A percentile compares a stretch with the other conserved stretches of the same genome.
These are phyloP conservation scores for Hemisphaericaspora lyxosophila DNA, from an alignment of 1,139 yeast species.

Conservation along the genomic window DNA sequence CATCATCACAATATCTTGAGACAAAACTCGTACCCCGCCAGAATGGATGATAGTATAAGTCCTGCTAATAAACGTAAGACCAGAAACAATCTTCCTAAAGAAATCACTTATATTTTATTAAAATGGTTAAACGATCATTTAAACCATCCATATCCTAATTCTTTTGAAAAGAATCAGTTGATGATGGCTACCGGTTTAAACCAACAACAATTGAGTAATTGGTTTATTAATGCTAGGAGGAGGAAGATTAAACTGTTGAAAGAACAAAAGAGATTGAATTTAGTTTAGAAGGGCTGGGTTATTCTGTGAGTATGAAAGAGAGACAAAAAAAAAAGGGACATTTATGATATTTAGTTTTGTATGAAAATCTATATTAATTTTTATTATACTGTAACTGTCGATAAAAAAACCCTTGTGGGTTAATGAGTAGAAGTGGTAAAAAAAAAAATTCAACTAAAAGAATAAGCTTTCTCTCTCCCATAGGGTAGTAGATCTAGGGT, in stretches of 20 bases:
- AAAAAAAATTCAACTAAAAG: too few relatives aligned
- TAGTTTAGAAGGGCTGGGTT: too few relatives aligned
- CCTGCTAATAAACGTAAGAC: conserved; percentile 39
- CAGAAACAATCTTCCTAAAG: conserved; percentile 82
- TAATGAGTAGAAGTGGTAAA: too few relatives aligned
- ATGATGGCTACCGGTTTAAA: conserved; percentile 83
- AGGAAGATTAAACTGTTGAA: conserved; percentile 62
- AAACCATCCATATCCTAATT: conserved; percentile 92
- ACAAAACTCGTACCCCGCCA: conserved; percentile 5
- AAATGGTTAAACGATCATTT: conserved; percentile 84
- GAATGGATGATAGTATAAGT: conserved; percentile 2
- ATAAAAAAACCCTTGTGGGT: too few relatives aligned
- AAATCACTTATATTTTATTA: conserved; percentile 77
- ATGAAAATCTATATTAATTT: too few relatives aligned
- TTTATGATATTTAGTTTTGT: too few relatives aligned
- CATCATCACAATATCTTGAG: conserved; percentile 3
- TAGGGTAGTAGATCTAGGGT: too few relatives aligned
- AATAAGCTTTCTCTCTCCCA: too few relatives aligned
- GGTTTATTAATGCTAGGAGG: conserved; percentile 96
- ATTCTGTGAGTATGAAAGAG: too few relatives aligned
- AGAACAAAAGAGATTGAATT: conserved; percentile 35
- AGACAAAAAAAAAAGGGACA: too few relatives aligned
- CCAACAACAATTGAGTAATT: conserved; percentile 87
- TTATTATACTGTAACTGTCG: too few relatives aligned
- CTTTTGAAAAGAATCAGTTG: conserved; percentile 80